Percentiles rank a stretch among this genome's conserved stretches.
Conservation (phyloP, 2,329 filamentous ascomycete genomes). For the Xylariaceae sp. region DNA sequence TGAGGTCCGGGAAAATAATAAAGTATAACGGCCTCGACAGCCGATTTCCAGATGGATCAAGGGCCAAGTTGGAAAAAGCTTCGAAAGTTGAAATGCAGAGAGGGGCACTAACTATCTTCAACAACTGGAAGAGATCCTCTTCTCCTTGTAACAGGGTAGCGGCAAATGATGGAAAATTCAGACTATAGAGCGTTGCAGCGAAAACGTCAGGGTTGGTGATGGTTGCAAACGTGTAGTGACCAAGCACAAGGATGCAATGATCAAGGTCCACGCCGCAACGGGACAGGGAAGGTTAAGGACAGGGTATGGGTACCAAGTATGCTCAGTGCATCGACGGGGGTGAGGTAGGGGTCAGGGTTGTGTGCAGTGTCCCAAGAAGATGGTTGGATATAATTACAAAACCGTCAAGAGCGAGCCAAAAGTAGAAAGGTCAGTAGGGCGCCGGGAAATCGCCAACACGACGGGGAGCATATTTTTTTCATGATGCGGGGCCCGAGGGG, state of each 20-base stretch:
- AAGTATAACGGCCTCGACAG: too few relatives aligned
- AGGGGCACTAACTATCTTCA: too few relatives aligned
- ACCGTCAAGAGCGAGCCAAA: conserved; percentile 27
- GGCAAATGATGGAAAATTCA: too few relatives aligned
- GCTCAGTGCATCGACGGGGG: background rate
- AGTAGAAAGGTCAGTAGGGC: conserved; percentile 40
- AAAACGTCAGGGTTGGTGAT: background rate
- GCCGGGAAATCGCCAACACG: conserved; percentile 46
- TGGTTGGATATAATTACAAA: conserved; percentile 3
- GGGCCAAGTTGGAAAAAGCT: too few relatives aligned
- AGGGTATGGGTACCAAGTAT: background rate
- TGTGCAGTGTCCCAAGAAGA: background rate
- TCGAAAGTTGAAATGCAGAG: too few relatives aligned
- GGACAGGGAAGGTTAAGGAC: background rate
- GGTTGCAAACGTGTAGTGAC: background rate
- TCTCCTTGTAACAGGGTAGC: too few relatives aligned
- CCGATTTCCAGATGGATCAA: too few relatives aligned
- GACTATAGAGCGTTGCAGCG: background rate
- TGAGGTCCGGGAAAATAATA: too few relatives aligned
- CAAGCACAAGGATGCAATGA: background rate
- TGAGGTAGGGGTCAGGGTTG: background rate
- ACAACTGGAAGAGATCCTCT: too few relatives aligned
- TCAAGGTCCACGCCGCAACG: background rate
- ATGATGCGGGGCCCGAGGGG: too few relatives aligned
- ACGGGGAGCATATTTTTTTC: too few relatives aligned